These are phyloP conservation scores for Talaromyces funiculosus DNA, from an alignment of 2,329 filamentous ascomycete genomes.

Conservation along the genomic window DNA sequence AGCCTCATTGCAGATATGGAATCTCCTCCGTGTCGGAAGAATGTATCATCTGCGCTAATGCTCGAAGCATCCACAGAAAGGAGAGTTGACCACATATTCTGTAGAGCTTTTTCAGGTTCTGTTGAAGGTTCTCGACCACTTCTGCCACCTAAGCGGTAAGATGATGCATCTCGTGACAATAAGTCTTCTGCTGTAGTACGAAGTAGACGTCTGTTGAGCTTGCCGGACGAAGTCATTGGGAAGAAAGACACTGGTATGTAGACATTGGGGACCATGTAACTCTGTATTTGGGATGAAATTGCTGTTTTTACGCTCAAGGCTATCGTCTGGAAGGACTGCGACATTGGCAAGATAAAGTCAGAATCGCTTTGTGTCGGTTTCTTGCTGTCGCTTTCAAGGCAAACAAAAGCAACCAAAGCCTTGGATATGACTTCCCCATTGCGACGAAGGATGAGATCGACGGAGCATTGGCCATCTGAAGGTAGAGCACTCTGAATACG, in stretches of 20 bases:
- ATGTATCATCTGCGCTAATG: constrained; percentile 20
- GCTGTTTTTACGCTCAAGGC: not conserved
- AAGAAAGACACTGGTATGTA: constrained; percentile 13
- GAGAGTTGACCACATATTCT: constrained; percentile 13
- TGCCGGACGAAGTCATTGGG: constrained; percentile 13
- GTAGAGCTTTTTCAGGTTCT: constrained; percentile 12
- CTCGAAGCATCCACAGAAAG: constrained; percentile 13
- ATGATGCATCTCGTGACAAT: constrained; percentile 5
- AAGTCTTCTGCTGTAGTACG: constrained; percentile 7
- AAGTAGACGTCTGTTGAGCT: constrained; percentile 13
- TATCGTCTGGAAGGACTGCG: constrained; percentile 6
- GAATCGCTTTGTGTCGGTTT: constrained; percentile 26
- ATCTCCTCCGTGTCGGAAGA: constrained; percentile 25
- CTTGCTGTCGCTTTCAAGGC: constrained; percentile 4
- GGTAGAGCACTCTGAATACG: constrained; percentile 23
- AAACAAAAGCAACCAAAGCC: constrained; percentile 12
- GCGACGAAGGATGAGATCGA: constrained; percentile 10
- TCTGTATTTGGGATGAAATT: constrained; percentile 8
- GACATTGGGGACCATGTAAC: constrained; percentile 15
- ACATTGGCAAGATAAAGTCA: constrained; percentile 14
- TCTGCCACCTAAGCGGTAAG: constrained; percentile 13
- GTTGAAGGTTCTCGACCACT: constrained; percentile 13
- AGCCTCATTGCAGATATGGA: constrained; percentile 21
- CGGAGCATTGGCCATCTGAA: constrained; percentile 37
- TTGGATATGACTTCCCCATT: constrained; percentile 4